Percentiles rank a stretch among this genome's conserved stretches.
These are phyloP conservation scores for Mucor sp. DNA, from an alignment of 371 early-diverging fungal species.

Conservation along the genomic window DNA sequence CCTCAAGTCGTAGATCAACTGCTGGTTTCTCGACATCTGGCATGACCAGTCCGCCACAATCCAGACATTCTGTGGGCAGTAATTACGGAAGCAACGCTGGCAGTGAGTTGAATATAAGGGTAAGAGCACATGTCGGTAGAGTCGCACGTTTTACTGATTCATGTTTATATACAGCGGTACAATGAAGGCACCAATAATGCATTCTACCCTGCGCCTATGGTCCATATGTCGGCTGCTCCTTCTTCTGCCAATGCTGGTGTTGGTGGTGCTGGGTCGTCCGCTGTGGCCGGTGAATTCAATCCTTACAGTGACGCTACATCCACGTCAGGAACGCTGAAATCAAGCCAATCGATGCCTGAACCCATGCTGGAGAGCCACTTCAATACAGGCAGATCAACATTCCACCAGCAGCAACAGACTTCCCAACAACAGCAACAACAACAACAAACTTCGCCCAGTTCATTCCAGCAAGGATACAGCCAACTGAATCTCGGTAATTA, in stretches of 20 bases:
- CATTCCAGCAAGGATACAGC: slow-evolving; percentile 9
- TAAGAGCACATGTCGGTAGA: background rate
- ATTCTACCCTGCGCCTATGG: slow-evolving; percentile 14
- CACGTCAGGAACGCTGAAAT: slow-evolving; percentile 6
- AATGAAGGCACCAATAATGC: slow-evolving; percentile 1
- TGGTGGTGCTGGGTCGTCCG: background rate
- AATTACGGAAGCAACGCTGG: background rate
- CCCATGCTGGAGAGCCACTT: slow-evolving; percentile 21
- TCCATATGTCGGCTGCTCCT: background rate
- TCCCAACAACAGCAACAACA: background rate
- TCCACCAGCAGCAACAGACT: background rate
- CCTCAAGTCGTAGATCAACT: slow-evolving; percentile 11
- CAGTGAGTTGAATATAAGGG: slow-evolving; percentile 2
- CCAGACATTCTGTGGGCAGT: background rate
- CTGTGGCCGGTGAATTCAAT: slow-evolving; percentile 12
- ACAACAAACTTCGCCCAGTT: slow-evolving; percentile 6
- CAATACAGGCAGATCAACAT: background rate
- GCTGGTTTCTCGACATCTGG: slow-evolving; percentile 1
- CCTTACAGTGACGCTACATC: slow-evolving; percentile 16
- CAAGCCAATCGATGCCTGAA: slow-evolving; percentile 22
- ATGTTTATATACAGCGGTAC: slow-evolving; percentile 4
- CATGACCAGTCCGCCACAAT: slow-evolving; percentile 12
- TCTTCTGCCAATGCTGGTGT: background rate
- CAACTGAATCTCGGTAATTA: slow-evolving; percentile 14
- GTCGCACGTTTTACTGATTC: background rate